phyloP scores from a whole-genome alignment of 192 early-diverging fungal genomes.

The Diversispora epigaea region DNA sequence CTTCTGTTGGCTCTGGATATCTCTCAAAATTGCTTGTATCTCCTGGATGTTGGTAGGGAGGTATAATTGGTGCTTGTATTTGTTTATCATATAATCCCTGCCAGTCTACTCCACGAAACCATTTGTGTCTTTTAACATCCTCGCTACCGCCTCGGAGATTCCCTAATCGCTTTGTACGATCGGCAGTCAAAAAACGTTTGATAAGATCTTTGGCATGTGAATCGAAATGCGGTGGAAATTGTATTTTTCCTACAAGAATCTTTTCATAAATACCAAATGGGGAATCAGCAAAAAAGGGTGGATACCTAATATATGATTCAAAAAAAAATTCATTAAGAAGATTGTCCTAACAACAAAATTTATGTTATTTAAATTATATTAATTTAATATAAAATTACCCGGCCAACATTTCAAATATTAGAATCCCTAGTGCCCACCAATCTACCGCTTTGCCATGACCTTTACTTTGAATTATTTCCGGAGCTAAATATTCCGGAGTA shows the following conservation, averaged over 20 bases:
- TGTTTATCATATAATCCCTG: slow-evolving; percentile 72
- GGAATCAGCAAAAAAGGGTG: slow-evolving; percentile 97
- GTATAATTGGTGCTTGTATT: slow-evolving; percentile 88
- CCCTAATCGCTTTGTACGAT: slow-evolving; percentile 89
- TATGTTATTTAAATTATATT: too few relatives aligned
- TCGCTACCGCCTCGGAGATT: slow-evolving; percentile 82
- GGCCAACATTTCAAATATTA: slow-evolving; percentile 98
- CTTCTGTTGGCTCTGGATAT: slow-evolving; percentile 82
- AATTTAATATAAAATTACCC: slow-evolving; percentile 52
- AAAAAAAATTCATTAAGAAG: too few relatives aligned
- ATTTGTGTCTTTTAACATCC: slow-evolving; percentile 92
- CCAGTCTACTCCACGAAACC: slow-evolving; percentile 96
- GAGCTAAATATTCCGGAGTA: slow-evolving; percentile 96
- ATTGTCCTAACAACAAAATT: too few relatives aligned
- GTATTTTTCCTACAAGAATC: slow-evolving; percentile 87
- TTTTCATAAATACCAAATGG: slow-evolving; percentile 99
- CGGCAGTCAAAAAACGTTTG: slow-evolving; percentile 85
- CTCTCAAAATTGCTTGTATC: slow-evolving; percentile 98
- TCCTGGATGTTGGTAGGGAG: slow-evolving; percentile 81
- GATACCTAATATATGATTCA: slow-evolving; percentile 52
- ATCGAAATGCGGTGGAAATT: slow-evolving; percentile 88
- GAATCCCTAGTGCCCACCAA: slow-evolving; percentile 98
- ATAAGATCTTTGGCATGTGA: slow-evolving; percentile 84
- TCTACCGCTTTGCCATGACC: slow-evolving; percentile 97
- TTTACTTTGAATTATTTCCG: slow-evolving; percentile 95